A percentile compares a stretch with the other conserved stretches of the same genome.
Conservation (phyloP, 768 basidiomycete genomes). For the Auriscalpium microsporum region DNA sequence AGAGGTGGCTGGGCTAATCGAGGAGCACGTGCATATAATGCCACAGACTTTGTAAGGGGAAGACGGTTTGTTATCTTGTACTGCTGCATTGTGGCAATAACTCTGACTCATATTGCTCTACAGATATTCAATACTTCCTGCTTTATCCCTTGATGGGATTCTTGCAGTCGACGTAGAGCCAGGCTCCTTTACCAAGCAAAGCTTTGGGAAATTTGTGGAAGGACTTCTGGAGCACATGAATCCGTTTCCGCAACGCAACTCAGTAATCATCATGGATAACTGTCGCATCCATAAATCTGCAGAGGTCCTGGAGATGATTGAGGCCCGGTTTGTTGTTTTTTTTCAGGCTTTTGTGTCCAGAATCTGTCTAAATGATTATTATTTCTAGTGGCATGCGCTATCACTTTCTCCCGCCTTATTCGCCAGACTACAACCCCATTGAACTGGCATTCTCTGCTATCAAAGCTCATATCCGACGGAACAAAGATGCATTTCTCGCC, state of each 20-base stretch:
- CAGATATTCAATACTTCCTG: too few relatives aligned
- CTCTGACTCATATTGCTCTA: too few relatives aligned
- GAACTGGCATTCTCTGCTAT: conserved; percentile 23
- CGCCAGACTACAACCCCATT: conserved; percentile 29
- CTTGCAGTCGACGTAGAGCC: too few relatives aligned
- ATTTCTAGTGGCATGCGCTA: conserved; percentile 5
- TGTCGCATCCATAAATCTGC: not conserved
- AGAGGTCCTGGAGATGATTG: not conserved
- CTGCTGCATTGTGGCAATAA: too few relatives aligned
- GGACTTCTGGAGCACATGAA: not conserved
- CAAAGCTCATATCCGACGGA: too few relatives aligned
- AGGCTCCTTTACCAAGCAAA: not conserved
- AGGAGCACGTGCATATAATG: too few relatives aligned
- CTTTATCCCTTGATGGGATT: too few relatives aligned
- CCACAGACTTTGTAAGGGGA: too few relatives aligned
- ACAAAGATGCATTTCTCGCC: too few relatives aligned
- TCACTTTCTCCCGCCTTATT: conserved; percentile 27
- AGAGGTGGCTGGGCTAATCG: too few relatives aligned
- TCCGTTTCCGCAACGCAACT: not conserved
- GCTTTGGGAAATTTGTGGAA: not conserved
- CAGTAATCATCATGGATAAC: not conserved
- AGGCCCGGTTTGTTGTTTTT: not conserved
- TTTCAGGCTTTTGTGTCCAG: not conserved
- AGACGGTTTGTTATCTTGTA: too few relatives aligned
- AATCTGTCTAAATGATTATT: conserved; percentile 10